Evolutionary conservation across 257 asterid genomes (phyloP).

Genomic region (Solanum rostratum): DNA sequence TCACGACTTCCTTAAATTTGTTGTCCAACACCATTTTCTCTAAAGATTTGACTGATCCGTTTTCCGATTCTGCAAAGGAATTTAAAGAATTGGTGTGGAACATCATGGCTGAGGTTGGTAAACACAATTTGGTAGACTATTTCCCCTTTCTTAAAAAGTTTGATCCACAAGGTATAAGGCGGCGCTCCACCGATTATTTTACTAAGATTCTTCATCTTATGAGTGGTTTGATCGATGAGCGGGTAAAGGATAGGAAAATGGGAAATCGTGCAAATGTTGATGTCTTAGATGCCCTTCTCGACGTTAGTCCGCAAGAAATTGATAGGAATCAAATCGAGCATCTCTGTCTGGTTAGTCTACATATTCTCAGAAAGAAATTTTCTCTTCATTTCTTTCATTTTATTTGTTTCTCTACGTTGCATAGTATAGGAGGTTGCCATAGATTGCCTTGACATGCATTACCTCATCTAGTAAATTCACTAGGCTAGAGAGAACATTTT

Average conservation of each 20-base stretch:
- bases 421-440: neutral
- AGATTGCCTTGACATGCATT: too few relatives aligned
- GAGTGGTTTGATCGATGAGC: constrained; percentile 25
- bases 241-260: constrained; percentile 9
- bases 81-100: constrained; percentile 32
- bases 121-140: constrained; percentile 32
- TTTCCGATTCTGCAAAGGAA: constrained; percentile 37
- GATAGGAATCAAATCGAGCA: constrained; percentile 55
- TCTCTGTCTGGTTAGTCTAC: constrained; percentile 39
- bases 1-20: constrained; percentile 25
- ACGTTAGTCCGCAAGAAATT: constrained; percentile 33
- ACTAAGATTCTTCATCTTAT: constrained; percentile 10
- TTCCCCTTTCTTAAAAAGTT: constrained; percentile 23
- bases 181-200: neutral
- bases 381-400: neutral
- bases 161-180: constrained; percentile 41
- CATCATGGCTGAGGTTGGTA: constrained; percentile 21
- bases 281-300: constrained; percentile 15
- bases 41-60: constrained; percentile 33
- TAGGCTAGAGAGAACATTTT: too few relatives aligned
- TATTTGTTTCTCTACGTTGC: neutral
- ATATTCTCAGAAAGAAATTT: neutral
- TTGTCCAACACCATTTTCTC: constrained; percentile 45
- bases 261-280: constrained; percentile 12
- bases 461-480: too few relatives aligned